A percentile compares a stretch with the other conserved stretches of the same genome.
These are phyloP conservation scores for Cyphellophora attinorum DNA, from an alignment of 2,329 filamentous ascomycete genomes.

Conservation along the genomic window DNA sequence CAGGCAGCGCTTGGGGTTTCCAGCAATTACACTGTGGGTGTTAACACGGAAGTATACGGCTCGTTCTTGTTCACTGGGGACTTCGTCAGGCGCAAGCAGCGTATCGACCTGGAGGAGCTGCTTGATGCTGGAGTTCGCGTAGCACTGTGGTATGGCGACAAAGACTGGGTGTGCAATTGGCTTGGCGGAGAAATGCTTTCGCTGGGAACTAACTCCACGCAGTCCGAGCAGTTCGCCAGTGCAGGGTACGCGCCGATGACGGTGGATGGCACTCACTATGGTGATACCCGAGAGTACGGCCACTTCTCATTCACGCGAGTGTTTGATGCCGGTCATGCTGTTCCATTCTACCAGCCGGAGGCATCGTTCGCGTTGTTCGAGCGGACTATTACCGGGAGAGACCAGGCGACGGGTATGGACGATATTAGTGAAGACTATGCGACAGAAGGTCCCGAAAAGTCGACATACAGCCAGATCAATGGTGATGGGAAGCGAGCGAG, in stretches of 20 bases:
- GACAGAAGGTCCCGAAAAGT: constrained; percentile 12
- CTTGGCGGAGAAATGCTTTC: constrained; percentile 39
- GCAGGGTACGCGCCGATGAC: constrained; percentile 34
- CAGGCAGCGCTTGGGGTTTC: constrained; percentile 44
- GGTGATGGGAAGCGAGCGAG: background rate
- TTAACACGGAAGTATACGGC: constrained; percentile 91
- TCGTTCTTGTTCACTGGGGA: constrained; percentile 33
- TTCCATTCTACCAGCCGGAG: constrained; percentile 27
- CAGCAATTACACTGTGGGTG: constrained; percentile 63
- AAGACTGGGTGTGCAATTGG: constrained; percentile 46
- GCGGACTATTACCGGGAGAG: constrained; percentile 23
- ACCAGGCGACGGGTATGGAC: constrained; percentile 26
- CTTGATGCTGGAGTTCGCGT: constrained; percentile 50
- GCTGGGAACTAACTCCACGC: constrained; percentile 34
- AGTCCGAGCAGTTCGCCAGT: constrained; percentile 27
- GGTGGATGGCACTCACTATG: constrained; percentile 25
- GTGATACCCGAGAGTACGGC: constrained; percentile 29
- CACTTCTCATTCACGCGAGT: constrained; percentile 31
- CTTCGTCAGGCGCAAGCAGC: constrained; percentile 23
- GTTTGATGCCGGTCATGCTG: constrained; percentile 23
- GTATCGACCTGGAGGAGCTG: constrained; percentile 42
- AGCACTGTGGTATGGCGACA: constrained; percentile 48
- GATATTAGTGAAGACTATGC: constrained; percentile 6
- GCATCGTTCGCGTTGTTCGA: constrained; percentile 29
- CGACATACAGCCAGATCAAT: constrained; percentile 28